Percentiles rank a stretch among this genome's conserved stretches.
These are phyloP conservation scores for Podospora anserina DNA, from an alignment of 495 filamentous ascomycete genomes.

Conservation along the genomic window DNA sequence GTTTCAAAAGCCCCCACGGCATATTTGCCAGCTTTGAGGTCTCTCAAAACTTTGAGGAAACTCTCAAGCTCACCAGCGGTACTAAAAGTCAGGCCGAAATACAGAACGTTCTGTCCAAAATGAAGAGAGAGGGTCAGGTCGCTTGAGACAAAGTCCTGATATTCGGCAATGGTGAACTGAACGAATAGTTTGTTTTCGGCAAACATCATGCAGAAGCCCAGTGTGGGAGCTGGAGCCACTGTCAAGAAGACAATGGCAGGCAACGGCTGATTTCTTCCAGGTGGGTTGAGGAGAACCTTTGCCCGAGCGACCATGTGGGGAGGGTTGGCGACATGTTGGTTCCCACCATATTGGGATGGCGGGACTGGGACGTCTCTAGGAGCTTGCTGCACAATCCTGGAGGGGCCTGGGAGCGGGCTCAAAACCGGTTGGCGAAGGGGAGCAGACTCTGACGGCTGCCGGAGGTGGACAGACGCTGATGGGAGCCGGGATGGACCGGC, in stretches of 20 bases:
- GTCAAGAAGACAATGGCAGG: constrained; percentile 10
- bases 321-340: neutral
- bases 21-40: neutral
- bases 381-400: neutral
- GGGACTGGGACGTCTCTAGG: neutral
- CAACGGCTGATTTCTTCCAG: neutral
- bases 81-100: neutral
- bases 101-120: neutral
- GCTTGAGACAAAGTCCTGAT: constrained; percentile 7
- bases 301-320: neutral
- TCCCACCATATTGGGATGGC: neutral
- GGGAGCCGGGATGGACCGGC: neutral
- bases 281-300: neutral
- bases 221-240: neutral
- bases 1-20: neutral
- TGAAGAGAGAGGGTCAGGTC: neutral
- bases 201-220: constrained; percentile 12
- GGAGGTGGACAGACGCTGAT: no score
- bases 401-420: no score
- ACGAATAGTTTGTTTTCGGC: constrained; percentile 1
- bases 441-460: no score
- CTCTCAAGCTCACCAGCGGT: neutral
- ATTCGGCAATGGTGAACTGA: constrained; percentile 12
- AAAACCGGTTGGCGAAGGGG: no score
- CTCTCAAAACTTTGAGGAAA: neutral